phyloP scores from a whole-genome alignment of 768 basidiomycete species.

The Termitomyces heimii region DNA sequence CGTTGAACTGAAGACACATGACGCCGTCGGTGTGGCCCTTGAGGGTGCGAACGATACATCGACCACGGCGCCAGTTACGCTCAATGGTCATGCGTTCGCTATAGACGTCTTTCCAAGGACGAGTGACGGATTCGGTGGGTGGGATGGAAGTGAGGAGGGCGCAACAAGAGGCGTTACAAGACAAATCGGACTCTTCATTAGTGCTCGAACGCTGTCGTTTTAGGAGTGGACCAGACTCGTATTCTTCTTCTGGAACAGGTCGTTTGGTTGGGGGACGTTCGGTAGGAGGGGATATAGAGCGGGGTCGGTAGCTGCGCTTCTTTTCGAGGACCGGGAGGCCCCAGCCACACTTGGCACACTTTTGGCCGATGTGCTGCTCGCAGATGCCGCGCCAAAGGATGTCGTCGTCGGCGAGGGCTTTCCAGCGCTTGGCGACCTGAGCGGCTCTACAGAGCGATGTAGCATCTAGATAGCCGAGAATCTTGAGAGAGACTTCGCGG shows the following conservation, averaged over 20 bases:
- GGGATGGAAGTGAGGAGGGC: slow-evolving; percentile 26
- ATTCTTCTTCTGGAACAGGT: slow-evolving; percentile 29
- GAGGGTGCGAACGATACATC: slow-evolving; percentile 78
- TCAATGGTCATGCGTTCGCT: slow-evolving; percentile 95
- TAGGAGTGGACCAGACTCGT: slow-evolving; percentile 26
- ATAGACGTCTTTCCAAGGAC: slow-evolving; percentile 98
- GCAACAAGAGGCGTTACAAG: slow-evolving; percentile 9
- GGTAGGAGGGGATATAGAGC: slow-evolving; percentile 18
- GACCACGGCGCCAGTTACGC: slow-evolving; percentile 94
- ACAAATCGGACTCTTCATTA: slow-evolving; percentile 9
- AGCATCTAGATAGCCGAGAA: slow-evolving; percentile 87
- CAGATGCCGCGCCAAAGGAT: slow-evolving; percentile 94
- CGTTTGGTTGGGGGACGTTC: slow-evolving; percentile 27
- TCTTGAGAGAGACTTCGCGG: slow-evolving; percentile 80
- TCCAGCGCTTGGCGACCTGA: slow-evolving; percentile 85
- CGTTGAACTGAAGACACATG: slow-evolving; percentile 95
- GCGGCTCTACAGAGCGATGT: slow-evolving; percentile 91
- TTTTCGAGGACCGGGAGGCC: slow-evolving; percentile 88
- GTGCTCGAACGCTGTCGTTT: slow-evolving; percentile 47
- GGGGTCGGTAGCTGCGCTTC: slow-evolving; percentile 42
- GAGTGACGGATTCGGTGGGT: slow-evolving; percentile 42
- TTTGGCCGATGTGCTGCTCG: slow-evolving; percentile 96
- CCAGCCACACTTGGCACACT: slow-evolving; percentile 97
- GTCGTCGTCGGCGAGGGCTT: slow-evolving; percentile 87
- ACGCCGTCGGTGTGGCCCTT: slow-evolving; percentile 94